Conservation (phyloP, 148 eudicot species). For the Chenopodium suecicum region DNA sequence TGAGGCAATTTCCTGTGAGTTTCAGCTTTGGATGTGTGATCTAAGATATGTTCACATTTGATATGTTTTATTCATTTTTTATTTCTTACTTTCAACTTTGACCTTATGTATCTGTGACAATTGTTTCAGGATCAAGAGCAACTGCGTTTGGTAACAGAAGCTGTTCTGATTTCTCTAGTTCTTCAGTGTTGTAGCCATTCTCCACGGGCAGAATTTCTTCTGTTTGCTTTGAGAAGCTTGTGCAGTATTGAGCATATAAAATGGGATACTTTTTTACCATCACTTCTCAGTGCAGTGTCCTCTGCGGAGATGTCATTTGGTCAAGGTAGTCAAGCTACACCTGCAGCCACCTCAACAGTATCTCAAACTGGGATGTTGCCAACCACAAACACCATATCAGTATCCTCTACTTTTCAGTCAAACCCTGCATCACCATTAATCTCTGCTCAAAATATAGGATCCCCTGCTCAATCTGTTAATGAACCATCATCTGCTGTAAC, state of each 20-base stretch:
- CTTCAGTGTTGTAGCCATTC: constrained; percentile 85
- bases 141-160: constrained; percentile 68
- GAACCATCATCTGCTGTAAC: constrained; percentile 57
- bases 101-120: constrained; percentile 2
- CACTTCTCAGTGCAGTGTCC: constrained; percentile 81
- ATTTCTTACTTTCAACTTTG: neutral
- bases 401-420: constrained; percentile 70
- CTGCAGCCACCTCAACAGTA: constrained; percentile 49
- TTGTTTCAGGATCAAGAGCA: constrained; percentile 85
- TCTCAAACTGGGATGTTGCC: constrained; percentile 63
- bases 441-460: constrained; percentile 75
- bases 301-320: constrained; percentile 64
- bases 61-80: neutral
- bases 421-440: constrained; percentile 82
- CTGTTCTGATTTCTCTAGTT: constrained; percentile 79
- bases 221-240: constrained; percentile 81
- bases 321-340: constrained; percentile 58
- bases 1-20: constrained; percentile 81
- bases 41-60: neutral
- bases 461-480: constrained; percentile 80
- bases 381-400: constrained; percentile 44
- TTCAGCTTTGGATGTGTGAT: constrained; percentile 10
- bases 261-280: constrained; percentile 84
- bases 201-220: constrained; percentile 89
- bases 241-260: constrained; percentile 65